These are phyloP conservation scores for Corylus americana DNA, from an alignment of 306 rosid genomes.

Conservation along the genomic window DNA sequence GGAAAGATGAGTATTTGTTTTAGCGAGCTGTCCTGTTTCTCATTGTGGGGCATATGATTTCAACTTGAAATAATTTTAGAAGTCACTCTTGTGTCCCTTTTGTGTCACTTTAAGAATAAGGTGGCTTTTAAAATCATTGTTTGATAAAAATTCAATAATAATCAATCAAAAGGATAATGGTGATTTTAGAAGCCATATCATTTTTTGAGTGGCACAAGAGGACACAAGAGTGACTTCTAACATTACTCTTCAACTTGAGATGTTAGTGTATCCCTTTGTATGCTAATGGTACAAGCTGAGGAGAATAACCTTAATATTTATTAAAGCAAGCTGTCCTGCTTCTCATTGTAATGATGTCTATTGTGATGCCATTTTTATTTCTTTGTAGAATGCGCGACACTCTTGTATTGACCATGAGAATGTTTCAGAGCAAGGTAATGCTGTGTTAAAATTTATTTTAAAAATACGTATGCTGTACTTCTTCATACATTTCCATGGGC, in stretches of 20 bases:
- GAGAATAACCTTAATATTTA: too few relatives aligned
- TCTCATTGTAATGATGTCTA: conserved; percentile 6
- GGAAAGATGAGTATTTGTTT: not conserved
- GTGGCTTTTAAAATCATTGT: too few relatives aligned
- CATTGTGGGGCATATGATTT: not conserved
- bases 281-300: too few relatives aligned
- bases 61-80: not conserved
- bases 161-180: too few relatives aligned
- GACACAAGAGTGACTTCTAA: too few relatives aligned
- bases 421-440: conserved; percentile 88
- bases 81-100: too few relatives aligned
- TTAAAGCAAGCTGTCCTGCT: not conserved
- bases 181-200: too few relatives aligned
- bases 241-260: not conserved
- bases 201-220: too few relatives aligned
- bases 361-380: conserved; percentile 27
- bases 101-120: too few relatives aligned
- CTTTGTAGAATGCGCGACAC: conserved; percentile 84
- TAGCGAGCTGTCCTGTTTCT: not conserved
- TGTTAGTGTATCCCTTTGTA: not conserved
- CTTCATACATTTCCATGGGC: not conserved
- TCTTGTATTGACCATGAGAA: conserved; percentile 83
- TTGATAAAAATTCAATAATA: too few relatives aligned
- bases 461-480: not conserved
- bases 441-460: not conserved